Percentiles rank a stretch among this genome's conserved stretches.
These are phyloP conservation scores for Pichia thaimueangensis DNA, from an alignment of 805 yeast species.

Conservation along the genomic window DNA sequence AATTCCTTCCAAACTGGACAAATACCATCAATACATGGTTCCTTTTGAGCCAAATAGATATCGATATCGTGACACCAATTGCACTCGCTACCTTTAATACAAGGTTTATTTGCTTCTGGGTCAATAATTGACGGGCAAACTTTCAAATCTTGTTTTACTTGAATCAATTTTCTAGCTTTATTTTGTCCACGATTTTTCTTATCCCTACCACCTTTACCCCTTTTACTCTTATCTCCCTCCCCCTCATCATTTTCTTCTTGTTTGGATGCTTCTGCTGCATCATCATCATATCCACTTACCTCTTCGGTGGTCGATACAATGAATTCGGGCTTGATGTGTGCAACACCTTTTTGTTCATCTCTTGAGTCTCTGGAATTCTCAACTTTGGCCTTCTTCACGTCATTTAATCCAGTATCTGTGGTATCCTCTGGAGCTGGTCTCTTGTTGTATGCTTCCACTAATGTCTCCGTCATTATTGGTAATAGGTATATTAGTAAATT, in stretches of 20 bases:
- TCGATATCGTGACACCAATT: slow-evolving; percentile 70
- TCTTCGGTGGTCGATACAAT: slow-evolving; percentile 31
- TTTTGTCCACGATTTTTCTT: slow-evolving; percentile 62
- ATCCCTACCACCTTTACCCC: slow-evolving; percentile 35
- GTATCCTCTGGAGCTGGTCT: slow-evolving; percentile 15
- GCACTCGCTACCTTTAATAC: slow-evolving; percentile 71
- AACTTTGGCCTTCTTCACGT: slow-evolving; percentile 8
- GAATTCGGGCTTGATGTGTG: slow-evolving; percentile 69
- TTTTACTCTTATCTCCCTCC: slow-evolving; percentile 23
- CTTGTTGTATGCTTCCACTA: slow-evolving; percentile 11
- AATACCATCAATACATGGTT: slow-evolving; percentile 60
- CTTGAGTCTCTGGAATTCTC: too few species aligned
- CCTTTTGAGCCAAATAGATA: slow-evolving; percentile 58
- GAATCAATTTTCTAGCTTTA: slow-evolving; percentile 71
- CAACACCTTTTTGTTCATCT: slow-evolving; percentile 47
- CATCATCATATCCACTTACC: slow-evolving; percentile 36
- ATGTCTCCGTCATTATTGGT: too few species aligned
- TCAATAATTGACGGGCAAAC: slow-evolving; percentile 61
- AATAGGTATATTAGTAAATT: too few species aligned
- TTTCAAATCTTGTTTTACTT: slow-evolving; percentile 54
- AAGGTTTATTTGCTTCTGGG: slow-evolving; percentile 39
- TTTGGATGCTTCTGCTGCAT: slow-evolving; percentile 34
- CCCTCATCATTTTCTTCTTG: slow-evolving; percentile 10
- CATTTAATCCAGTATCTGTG: slow-evolving; percentile 4
- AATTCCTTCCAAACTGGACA: slow-evolving; percentile 82